Base-by-base conservation (phyloP, 2,329 filamentous ascomycete species). In the Aspergillus awamori region DNA sequence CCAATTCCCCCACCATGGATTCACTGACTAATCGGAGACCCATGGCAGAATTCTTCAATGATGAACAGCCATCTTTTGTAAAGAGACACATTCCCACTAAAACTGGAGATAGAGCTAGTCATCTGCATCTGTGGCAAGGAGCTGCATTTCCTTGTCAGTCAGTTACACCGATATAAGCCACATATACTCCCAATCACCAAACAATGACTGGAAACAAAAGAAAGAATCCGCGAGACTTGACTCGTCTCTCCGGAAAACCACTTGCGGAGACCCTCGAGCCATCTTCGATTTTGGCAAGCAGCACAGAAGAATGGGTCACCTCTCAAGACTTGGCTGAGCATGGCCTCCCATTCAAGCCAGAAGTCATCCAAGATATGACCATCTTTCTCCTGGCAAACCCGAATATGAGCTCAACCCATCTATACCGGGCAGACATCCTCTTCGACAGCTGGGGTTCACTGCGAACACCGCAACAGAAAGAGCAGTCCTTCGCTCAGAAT, bases 381-480 rank as follows among this genome's bases (percentile, higher is more conserved):
- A 78, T 83, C 43, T 74, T 74, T 41, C 69, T 80, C 8, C 63
- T 80, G 59, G 72, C 69, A 47, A 87, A 87, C 63, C 86, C 86
- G 0, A 87, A 88, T 59, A 70, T 87, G 63, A 86, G 83, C 15
- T 85, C 85, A 0, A 82, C 79, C 6, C 80, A 84, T 70, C 78
- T 88, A 13, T 86, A 87, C 63, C 82, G 86, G 7, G 86, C 86
- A 15, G 86, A 89, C 71, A 83, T 89, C 41, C 77, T 86, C 33
- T 83, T 83, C 67, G 82, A 86, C 68, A 86, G 82, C 64, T 71
- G 77, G 74, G 70, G 74, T 62, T 59, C 67, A 5, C 47, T 76
- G 52, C 69, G 72, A 57, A 76, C 73, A 11, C 69, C 72, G 1
- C 58, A 62, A n/a, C 68, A 77, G 47, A 74, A 72, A 58, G 76